phyloP scores from a whole-genome alignment of 345 rosid species.

The Eucalyptus sp. region DNA sequence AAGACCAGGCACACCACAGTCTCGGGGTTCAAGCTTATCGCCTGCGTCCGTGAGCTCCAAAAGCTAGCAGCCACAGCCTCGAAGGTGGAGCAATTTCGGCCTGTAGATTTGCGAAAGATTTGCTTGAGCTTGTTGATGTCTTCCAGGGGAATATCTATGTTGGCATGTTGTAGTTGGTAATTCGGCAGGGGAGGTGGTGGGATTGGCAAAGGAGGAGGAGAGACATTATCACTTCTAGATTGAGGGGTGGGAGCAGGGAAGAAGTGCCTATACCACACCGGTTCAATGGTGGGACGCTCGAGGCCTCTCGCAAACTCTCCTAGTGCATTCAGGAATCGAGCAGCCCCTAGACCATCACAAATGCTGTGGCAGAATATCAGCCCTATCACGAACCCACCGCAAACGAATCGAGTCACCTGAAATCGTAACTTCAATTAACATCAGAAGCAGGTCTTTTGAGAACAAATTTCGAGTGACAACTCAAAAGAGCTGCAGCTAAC shows the following conservation, averaged over 20 bases:
- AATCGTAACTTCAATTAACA: neutral
- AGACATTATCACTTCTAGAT: neutral
- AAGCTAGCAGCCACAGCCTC: slow-evolving; percentile 39
- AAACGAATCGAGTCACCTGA: slow-evolving; percentile 56
- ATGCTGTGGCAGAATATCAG: slow-evolving; percentile 43
- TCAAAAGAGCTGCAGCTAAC: neutral
- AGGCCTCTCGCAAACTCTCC: slow-evolving; percentile 45
- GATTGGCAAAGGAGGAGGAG: neutral
- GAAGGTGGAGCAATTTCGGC: slow-evolving; percentile 36
- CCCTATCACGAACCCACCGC: slow-evolving; percentile 64
- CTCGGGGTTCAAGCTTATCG: slow-evolving; percentile 3
- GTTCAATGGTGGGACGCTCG: slow-evolving; percentile 10
- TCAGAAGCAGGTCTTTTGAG: neutral
- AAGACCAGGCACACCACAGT: slow-evolving; percentile 39
- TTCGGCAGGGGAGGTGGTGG: slow-evolving; percentile 26
- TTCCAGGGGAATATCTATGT: slow-evolving; percentile 41
- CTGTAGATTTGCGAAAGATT: slow-evolving; percentile 14
- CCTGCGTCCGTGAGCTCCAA: slow-evolving; percentile 34
- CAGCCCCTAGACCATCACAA: slow-evolving; percentile 71
- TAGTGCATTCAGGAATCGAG: slow-evolving; percentile 52
- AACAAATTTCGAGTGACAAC: neutral
- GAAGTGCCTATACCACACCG: slow-evolving; percentile 47
- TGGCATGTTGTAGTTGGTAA: slow-evolving; percentile 30
- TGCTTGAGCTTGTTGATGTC: slow-evolving; percentile 25
- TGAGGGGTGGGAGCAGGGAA: slow-evolving; percentile 2